Evolutionary conservation across 164 flowering plant genomes (phyloP).

Genomic region (Vitis riparia): DNA sequence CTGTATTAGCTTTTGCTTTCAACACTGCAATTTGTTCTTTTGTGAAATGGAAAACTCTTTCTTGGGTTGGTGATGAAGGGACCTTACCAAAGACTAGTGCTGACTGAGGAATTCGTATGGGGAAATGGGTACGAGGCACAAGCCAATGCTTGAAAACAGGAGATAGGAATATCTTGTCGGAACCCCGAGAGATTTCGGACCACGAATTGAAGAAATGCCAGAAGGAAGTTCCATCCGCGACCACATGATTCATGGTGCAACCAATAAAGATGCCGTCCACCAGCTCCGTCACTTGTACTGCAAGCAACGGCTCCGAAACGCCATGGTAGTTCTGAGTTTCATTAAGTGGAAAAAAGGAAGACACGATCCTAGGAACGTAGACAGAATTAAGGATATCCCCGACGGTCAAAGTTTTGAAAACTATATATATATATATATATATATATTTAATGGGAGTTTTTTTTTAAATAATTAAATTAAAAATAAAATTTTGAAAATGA

Average conservation of each 20-base stretch:
- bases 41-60: slow-evolving; percentile 21
- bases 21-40: slow-evolving; percentile 6
- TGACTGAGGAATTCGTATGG: slow-evolving; percentile 18
- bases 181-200: slow-evolving; percentile 40
- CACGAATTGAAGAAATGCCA: slow-evolving; percentile 53
- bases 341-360: slow-evolving; percentile 33
- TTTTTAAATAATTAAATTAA: too few species aligned
- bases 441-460: too few species aligned
- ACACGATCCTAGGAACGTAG: slow-evolving; percentile 26
- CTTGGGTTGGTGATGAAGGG: slow-evolving; percentile 4
- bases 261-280: slow-evolving; percentile 44
- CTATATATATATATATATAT: too few species aligned
- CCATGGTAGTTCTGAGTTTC: slow-evolving; percentile 28
- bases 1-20: not conserved
- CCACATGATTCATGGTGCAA: slow-evolving; percentile 36
- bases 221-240: slow-evolving; percentile 38
- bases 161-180: slow-evolving; percentile 7
- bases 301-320: slow-evolving; percentile 25
- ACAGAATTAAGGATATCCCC: slow-evolving; percentile 37
- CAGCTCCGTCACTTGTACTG: slow-evolving; percentile 50
- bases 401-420: slow-evolving; percentile 8
- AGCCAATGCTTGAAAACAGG: slow-evolving; percentile 29
- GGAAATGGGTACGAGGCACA: slow-evolving; percentile 5
- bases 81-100: too few species aligned
- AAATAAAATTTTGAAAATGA: too few species aligned